Conservation (phyloP, 768 basidiomycete species). For the Termitomyces sp. region DNA sequence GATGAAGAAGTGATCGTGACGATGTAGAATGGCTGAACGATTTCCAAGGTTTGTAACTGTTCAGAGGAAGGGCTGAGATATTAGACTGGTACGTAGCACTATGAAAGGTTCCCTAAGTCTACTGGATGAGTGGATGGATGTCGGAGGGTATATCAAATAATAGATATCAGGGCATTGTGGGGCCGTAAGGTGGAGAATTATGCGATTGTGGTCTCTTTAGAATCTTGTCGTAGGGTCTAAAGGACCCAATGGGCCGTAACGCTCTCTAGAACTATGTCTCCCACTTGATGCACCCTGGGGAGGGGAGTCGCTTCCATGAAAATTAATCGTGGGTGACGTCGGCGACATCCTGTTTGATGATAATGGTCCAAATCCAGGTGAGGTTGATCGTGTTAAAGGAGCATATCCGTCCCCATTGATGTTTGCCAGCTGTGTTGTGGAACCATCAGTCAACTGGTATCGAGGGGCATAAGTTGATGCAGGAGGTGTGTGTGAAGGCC, state of each 20-base stretch:
- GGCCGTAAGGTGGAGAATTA: slow-evolving; percentile 18
- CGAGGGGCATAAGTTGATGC: slow-evolving; percentile 40
- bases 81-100: slow-evolving; percentile 24
- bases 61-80: slow-evolving; percentile 15
- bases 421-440: slow-evolving; percentile 35
- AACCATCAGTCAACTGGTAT: slow-evolving; percentile 59
- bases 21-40: slow-evolving; percentile 8
- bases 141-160: slow-evolving; percentile 33
- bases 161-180: slow-evolving; percentile 22
- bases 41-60: slow-evolving; percentile 8
- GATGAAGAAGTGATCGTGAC: slow-evolving; percentile 8
- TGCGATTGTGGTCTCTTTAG: slow-evolving; percentile 23
- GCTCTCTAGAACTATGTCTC: slow-evolving; percentile 26
- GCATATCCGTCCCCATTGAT: slow-evolving; percentile 48
- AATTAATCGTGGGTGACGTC: slow-evolving; percentile 28
- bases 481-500: slow-evolving; percentile 48
- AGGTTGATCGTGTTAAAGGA: slow-evolving; percentile 44
- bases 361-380: slow-evolving; percentile 29
- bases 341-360: slow-evolving; percentile 33
- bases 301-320: slow-evolving; percentile 17
- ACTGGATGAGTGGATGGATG: slow-evolving; percentile 21
- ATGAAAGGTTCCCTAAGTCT: slow-evolving; percentile 23
- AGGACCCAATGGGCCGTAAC: slow-evolving; percentile 54
- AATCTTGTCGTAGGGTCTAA: slow-evolving; percentile 54
- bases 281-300: slow-evolving; percentile 9